phyloP scores from a whole-genome alignment of 352 stramenopile genomes.

The Phytophthora litchii region DNA sequence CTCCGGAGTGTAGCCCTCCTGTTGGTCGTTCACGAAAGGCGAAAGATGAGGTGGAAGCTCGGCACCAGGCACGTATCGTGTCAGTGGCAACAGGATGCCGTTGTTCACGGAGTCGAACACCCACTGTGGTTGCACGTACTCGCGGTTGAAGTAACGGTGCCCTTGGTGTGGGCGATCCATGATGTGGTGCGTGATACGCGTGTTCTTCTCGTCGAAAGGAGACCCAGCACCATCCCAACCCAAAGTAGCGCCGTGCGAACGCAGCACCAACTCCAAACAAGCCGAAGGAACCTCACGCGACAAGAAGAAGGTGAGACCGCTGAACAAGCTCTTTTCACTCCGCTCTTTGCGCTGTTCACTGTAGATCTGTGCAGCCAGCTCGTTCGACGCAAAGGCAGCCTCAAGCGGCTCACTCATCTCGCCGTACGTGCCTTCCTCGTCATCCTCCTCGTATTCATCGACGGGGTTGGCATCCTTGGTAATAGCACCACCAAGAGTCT shows the following conservation, averaged over 20 bases:
- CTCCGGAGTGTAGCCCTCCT: conserved; percentile 97
- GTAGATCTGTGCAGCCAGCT: conserved; percentile 82
- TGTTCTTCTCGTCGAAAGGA: conserved; percentile 90
- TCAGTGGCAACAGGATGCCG: conserved; percentile 92
- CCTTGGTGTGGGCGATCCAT: conserved; percentile 94
- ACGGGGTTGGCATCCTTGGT: conserved; percentile 45
- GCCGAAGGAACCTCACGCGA: conserved; percentile 95
- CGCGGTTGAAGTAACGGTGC: conserved; percentile 89
- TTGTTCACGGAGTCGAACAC: conserved; percentile 99
- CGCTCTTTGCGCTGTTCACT: conserved; percentile 82
- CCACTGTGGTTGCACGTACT: conserved; percentile 99
- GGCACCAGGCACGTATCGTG: conserved; percentile 93
- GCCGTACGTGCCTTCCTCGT: conserved; percentile 72
- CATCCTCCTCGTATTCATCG: conserved; percentile 78
- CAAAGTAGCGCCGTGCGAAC: conserved; percentile 93
- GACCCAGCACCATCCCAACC: conserved; percentile 96
- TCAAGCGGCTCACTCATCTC: conserved; percentile 93
- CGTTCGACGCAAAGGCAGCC: conserved; percentile 80
- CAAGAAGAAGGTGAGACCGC: conserved; percentile 89
- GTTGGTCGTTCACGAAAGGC: conserved; percentile 97
- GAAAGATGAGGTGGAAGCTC: conserved; percentile 91
- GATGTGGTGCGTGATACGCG: conserved; percentile 97
- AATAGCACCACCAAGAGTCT: conserved; percentile 59
- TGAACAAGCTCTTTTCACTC: conserved; percentile 83
- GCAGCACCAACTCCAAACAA: conserved; percentile 96